Evolutionary conservation across 495 filamentous ascomycete genomes (phyloP).

Genomic region (Penicillium pancosmium): DNA sequence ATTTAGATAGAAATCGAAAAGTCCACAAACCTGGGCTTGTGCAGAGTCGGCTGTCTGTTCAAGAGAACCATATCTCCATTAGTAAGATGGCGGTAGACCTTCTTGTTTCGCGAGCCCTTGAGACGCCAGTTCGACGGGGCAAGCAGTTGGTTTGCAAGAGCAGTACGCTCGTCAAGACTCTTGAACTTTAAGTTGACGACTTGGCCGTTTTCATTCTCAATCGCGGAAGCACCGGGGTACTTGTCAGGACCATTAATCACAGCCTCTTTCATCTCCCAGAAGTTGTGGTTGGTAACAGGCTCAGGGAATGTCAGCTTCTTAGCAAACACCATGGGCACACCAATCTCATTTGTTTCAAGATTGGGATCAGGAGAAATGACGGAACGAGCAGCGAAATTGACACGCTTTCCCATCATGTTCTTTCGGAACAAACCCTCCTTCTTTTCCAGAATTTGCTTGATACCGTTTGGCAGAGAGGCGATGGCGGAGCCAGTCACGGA

Average conservation of each 20-base stretch:
- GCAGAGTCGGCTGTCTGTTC: conserved; percentile 99
- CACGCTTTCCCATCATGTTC: conserved; percentile 99
- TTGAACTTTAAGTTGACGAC: conserved; percentile 86
- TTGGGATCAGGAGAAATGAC: conserved; percentile 99
- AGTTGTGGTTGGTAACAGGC: conserved; percentile 95
- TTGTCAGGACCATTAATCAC: conserved; percentile 92
- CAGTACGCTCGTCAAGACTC: conserved; percentile 78
- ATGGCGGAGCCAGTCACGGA: conserved; percentile 70
- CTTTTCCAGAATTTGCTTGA: conserved; percentile 98
- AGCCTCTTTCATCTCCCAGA: conserved; percentile 91
- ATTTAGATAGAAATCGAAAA: not conserved
- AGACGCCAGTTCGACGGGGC: conserved; percentile 79
- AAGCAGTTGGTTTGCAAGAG: conserved; percentile 88
- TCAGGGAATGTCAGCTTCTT: conserved; percentile 96
- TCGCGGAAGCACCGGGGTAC: conserved; percentile 91
- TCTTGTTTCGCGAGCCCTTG: conserved; percentile 85
- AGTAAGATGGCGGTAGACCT: conserved; percentile 92
- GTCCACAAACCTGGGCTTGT: conserved; percentile 65
- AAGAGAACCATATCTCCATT: conserved; percentile 97
- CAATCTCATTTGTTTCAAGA: conserved; percentile 98
- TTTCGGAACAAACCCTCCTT: conserved; percentile 98
- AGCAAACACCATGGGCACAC: conserved; percentile 95
- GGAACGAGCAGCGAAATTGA: conserved; percentile 96
- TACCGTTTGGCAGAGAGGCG: conserved; percentile 57
- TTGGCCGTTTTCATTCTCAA: conserved; percentile 94